Conservation (phyloP, 208 protist species). For the Wallacemonas sp. region DNA sequence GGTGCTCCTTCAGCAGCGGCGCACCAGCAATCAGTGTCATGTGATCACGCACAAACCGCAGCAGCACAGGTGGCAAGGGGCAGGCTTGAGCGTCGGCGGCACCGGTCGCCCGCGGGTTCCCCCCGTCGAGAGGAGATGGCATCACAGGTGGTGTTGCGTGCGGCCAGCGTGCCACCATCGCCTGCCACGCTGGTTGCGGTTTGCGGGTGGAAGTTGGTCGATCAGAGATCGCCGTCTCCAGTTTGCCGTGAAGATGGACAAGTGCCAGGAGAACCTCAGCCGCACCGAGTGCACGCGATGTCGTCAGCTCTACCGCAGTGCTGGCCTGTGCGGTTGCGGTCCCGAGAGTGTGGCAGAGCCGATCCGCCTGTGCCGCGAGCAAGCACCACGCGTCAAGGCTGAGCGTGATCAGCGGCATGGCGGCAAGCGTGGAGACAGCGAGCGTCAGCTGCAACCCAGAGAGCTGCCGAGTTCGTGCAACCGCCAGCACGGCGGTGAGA, state of each 20-base stretch:
- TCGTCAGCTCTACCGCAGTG: neutral
- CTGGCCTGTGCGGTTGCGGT: neutral
- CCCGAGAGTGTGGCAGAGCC: neutral
- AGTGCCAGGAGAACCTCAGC: slow-evolving; percentile 47
- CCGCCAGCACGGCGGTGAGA: slow-evolving; percentile 7
- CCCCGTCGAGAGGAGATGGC: too few species aligned
- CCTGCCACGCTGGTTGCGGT: neutral
- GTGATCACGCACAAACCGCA: too few species aligned
- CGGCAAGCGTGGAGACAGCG: slow-evolving; percentile 15
- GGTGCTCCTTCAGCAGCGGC: too few species aligned
- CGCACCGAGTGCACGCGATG: slow-evolving; percentile 8
- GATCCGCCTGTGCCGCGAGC: slow-evolving; percentile 13
- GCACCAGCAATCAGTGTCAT: too few species aligned
- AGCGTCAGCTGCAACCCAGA: slow-evolving; percentile 20
- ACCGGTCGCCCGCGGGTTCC: too few species aligned
- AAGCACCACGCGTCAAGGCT: slow-evolving; percentile 5
- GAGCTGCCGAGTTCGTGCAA: slow-evolving; percentile 5
- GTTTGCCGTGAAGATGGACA: slow-evolving; percentile 13
- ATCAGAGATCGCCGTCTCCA: neutral
- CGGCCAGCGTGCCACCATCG: too few species aligned
- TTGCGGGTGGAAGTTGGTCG: neutral
- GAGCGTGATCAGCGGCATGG: slow-evolving; percentile 5
- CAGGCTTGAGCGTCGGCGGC: too few species aligned
- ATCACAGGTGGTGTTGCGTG: too few species aligned
- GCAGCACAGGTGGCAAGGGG: too few species aligned